phyloP scores from a whole-genome alignment of 2,329 filamentous ascomycete genomes.

The Exophiala sp. region DNA sequence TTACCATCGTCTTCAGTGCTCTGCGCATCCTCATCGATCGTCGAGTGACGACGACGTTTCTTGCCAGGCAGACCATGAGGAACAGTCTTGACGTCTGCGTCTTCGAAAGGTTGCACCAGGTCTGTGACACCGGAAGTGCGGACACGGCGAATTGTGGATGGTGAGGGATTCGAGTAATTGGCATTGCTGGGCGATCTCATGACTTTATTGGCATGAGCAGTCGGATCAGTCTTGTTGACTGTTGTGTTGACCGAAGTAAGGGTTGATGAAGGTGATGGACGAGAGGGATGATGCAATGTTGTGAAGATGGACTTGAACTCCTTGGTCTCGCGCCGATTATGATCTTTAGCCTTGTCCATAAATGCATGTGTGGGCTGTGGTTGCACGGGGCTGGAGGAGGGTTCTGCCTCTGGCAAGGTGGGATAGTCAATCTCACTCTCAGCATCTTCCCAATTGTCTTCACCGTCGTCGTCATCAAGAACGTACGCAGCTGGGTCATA shows the following conservation, averaged over 20 bases:
- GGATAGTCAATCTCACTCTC: conserved; percentile 36
- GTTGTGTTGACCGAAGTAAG: conserved; percentile 23
- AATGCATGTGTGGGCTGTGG: conserved; percentile 15
- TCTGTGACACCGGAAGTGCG: conserved; percentile 32
- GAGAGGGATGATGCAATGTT: conserved; percentile 27
- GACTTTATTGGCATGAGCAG: conserved; percentile 17
- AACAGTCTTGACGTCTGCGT: conserved; percentile 26
- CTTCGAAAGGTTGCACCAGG: conserved; percentile 26
- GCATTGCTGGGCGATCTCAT: conserved; percentile 22
- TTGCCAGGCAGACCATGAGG: conserved; percentile 32
- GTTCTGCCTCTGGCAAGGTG: conserved; percentile 30
- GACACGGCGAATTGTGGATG: conserved; percentile 42
- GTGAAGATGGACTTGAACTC: conserved; percentile 32
- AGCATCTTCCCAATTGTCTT: conserved; percentile 26
- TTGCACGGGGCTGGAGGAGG: conserved; percentile 15
- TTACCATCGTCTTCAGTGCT: conserved; percentile 18
- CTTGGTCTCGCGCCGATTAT: conserved; percentile 30
- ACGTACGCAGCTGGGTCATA: conserved; percentile 29
- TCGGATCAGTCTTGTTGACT: conserved; percentile 22
- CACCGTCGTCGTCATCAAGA: conserved; percentile 23
- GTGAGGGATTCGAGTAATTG: conserved; percentile 37
- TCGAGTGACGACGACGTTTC: conserved; percentile 32
- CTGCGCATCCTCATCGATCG: conserved; percentile 21
- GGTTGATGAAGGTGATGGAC: conserved; percentile 12
- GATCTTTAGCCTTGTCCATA: conserved; percentile 23